Evolutionary conservation across 2,329 filamentous ascomycete genomes (phyloP).

Genomic region (Thyridium curvatum): DNA sequence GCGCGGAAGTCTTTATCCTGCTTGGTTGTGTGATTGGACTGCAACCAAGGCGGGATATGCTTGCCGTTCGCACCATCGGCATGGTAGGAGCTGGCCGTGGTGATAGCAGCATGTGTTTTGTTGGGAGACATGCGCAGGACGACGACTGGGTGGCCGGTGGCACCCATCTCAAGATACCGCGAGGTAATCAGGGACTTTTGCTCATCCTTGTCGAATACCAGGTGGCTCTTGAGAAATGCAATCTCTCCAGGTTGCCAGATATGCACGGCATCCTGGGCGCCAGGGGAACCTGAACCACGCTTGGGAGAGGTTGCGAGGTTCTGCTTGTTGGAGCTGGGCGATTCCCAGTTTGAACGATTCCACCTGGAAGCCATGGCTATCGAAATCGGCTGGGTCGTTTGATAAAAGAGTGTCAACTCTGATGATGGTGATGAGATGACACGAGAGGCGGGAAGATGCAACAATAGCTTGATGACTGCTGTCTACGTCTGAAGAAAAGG

Average conservation of each 20-base stretch:
- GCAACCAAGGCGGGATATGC: conserved; percentile 20
- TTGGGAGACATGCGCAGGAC: conserved; percentile 15
- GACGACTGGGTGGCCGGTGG: conserved; percentile 25
- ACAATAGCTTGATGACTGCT: too few species aligned
- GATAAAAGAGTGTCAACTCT: too few species aligned
- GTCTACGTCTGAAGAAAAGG: too few species aligned
- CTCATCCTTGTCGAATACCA: conserved; percentile 10
- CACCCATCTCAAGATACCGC: conserved; percentile 9
- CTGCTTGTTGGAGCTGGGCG: too few species aligned
- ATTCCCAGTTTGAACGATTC: too few species aligned
- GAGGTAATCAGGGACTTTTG: conserved; percentile 9
- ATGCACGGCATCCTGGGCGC: too few species aligned
- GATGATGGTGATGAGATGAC: too few species aligned
- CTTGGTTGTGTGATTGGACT: conserved; percentile 15
- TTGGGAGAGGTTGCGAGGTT: too few species aligned
- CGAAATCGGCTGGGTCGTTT: too few species aligned
- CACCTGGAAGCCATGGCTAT: too few species aligned
- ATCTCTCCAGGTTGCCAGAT: conserved; percentile 20
- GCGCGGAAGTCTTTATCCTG: conserved; percentile 18
- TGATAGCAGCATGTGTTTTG: conserved; percentile 15
- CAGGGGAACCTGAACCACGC: too few species aligned
- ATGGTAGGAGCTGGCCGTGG: conserved; percentile 24
- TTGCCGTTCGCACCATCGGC: conserved; percentile 11
- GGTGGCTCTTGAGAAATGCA: conserved; percentile 17
- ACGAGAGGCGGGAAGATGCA: too few species aligned